Percentiles rank a stretch among this genome's conserved stretches.
These are phyloP conservation scores for Cynanchum wilfordii DNA, from an alignment of 257 asterid species.

Conservation along the genomic window DNA sequence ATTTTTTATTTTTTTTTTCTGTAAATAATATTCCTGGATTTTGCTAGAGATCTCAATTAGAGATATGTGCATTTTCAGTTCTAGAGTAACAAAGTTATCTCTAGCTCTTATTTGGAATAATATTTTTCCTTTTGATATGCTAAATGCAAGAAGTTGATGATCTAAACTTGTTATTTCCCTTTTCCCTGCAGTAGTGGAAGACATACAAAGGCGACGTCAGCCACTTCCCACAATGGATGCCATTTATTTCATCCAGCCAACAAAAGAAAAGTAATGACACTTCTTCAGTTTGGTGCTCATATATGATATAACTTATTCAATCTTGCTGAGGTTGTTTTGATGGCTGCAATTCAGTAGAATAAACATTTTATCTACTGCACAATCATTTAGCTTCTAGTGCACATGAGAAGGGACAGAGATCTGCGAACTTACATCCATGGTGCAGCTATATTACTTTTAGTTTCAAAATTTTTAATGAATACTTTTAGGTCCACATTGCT, in stretches of 20 bases:
- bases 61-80: not conserved
- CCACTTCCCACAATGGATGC: slow-evolving; percentile 98
- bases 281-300: slow-evolving; percentile 4
- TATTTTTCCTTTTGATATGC: not conserved
- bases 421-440: not conserved
- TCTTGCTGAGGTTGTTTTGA: slow-evolving; percentile 1
- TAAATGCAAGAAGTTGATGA: slow-evolving; percentile 1
- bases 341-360: not conserved
- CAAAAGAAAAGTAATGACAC: slow-evolving; percentile 72
- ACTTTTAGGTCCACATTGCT: not conserved
- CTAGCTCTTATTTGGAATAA: too few species aligned
- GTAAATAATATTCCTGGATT: not conserved
- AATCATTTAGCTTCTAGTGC: not conserved
- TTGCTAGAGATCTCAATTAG: not conserved
- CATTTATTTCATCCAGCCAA: slow-evolving; percentile 91
- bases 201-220: slow-evolving; percentile 90
- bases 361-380: not conserved
- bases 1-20: not conserved
- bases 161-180: slow-evolving; percentile 25
- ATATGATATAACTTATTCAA: not conserved
- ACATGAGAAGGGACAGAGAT: slow-evolving; percentile 1
- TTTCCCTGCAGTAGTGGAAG: slow-evolving; percentile 92
- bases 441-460: not conserved
- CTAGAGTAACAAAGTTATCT: not conserved
- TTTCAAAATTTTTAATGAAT: not conserved